Percentiles rank a stretch among this genome's conserved stretches.
Conservation (phyloP, 805 yeast species). For the Yarrowia sp. region DNA sequence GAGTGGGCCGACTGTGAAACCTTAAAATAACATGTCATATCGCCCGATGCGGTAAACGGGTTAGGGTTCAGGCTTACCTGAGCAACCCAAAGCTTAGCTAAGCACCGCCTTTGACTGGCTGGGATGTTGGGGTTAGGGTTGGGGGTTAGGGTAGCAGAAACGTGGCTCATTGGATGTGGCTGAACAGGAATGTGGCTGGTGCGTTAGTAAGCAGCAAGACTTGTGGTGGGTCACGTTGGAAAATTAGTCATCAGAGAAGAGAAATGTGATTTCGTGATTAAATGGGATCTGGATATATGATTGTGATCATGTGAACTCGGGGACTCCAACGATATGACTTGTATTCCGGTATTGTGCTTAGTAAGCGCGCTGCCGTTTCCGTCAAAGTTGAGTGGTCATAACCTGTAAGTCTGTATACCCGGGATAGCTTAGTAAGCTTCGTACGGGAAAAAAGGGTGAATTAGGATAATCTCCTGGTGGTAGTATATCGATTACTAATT, state of each 20-base stretch:
- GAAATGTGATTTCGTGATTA: too few species aligned
- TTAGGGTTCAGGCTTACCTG: neutral
- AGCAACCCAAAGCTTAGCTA: neutral
- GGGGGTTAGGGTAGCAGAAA: neutral
- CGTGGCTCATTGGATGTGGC: neutral
- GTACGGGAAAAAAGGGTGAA: too few species aligned
- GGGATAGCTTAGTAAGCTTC: neutral
- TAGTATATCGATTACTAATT: too few species aligned
- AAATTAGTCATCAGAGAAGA: neutral
- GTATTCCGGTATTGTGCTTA: neutral
- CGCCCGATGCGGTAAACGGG: neutral
- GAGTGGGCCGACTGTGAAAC: slow-evolving; percentile 22
- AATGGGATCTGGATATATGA: too few species aligned
- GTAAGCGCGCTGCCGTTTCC: neutral
- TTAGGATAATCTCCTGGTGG: too few species aligned
- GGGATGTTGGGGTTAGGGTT: neutral
- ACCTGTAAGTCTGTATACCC: neutral
- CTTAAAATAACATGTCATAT: slow-evolving; percentile 18
- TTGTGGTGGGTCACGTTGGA: neutral
- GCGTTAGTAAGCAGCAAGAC: neutral
- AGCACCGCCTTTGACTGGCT: neutral
- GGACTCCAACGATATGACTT: neutral
- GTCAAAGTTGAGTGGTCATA: slow-evolving; percentile 1
- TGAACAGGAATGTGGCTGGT: neutral
- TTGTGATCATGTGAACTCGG: neutral